A percentile compares a stretch with the other conserved stretches of the same genome.
Conservation (phyloP, 345 rosid genomes). For the Pelargonium nanum region DNA sequence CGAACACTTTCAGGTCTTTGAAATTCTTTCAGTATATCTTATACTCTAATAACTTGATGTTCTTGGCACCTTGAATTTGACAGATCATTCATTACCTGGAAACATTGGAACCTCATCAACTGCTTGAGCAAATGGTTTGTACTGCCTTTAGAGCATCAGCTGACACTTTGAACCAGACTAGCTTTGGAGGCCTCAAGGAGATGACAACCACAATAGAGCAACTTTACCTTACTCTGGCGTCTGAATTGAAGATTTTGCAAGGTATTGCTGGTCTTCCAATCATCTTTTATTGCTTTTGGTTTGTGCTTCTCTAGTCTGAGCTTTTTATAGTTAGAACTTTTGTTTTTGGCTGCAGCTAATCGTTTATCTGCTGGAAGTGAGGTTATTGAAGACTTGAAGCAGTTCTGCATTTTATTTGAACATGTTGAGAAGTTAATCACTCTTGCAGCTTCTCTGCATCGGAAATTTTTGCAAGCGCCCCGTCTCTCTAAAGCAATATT, state of each 20-base stretch:
- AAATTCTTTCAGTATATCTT: too few relatives aligned
- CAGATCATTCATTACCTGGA: conserved; percentile 90
- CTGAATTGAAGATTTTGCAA: conserved; percentile 53
- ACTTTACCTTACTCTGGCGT: conserved; percentile 52
- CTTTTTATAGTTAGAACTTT: neutral
- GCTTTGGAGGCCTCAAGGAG: conserved; percentile 58
- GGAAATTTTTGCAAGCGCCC: conserved; percentile 61
- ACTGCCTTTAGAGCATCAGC: conserved; percentile 94
- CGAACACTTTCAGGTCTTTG: too few relatives aligned
- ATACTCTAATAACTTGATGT: conserved; percentile 4
- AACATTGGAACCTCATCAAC: conserved; percentile 79
- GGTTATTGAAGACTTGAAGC: conserved; percentile 52
- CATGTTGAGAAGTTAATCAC: conserved; percentile 64
- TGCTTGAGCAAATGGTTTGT: conserved; percentile 94
- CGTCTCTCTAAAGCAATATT: conserved; percentile 69
- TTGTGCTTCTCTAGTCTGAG: neutral
- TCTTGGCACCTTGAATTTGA: conserved; percentile 12
- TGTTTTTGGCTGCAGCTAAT: conserved; percentile 40
- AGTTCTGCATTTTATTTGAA: conserved; percentile 54
- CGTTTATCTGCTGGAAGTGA: conserved; percentile 34
- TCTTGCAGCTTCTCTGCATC: conserved; percentile 81
- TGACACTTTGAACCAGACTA: conserved; percentile 67
- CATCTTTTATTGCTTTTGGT: conserved; percentile 3
- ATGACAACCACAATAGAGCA: conserved; percentile 65
- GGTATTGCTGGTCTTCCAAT: conserved; percentile 21